Percentiles rank a stretch among this genome's conserved stretches.
Evolutionary conservation across 139 green algal genomes (phyloP).

Genomic region (Chlamydomonas asymmetrica): DNA sequence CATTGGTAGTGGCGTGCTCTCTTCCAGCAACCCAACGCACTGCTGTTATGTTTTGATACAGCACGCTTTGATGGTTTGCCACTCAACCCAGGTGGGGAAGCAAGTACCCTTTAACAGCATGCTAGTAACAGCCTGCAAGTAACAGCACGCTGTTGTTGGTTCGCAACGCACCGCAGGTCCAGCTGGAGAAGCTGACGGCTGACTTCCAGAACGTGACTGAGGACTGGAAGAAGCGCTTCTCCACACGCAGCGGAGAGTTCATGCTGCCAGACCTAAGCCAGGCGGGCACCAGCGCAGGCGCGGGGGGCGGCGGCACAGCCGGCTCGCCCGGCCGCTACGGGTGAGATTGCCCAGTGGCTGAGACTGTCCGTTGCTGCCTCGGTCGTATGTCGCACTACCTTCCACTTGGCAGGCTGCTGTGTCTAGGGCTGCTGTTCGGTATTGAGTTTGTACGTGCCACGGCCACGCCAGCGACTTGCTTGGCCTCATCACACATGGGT

Average conservation of each 20-base stretch:
- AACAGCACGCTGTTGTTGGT: not conserved
- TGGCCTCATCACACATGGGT: too few relatives aligned
- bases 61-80: too few relatives aligned
- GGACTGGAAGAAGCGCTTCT: conserved; percentile 67
- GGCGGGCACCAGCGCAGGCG: not conserved
- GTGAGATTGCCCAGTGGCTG: not conserved
- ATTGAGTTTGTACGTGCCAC: too few relatives aligned
- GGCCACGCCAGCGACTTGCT: too few relatives aligned
- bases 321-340: not conserved
- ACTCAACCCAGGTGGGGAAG: too few relatives aligned
- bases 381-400: too few relatives aligned
- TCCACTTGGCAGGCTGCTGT: not conserved
- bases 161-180: conserved; percentile 43
- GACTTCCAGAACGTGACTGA: conserved; percentile 78
- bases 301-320: not conserved
- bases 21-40: too few relatives aligned
- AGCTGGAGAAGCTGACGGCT: conserved; percentile 72
- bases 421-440: not conserved
- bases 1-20: too few relatives aligned
- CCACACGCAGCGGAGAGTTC: conserved; percentile 13
- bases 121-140: not conserved
- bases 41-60: too few relatives aligned
- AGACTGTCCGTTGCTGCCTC: not conserved
- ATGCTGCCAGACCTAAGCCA: too few relatives aligned
- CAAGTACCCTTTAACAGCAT: too few relatives aligned